Conservation (phyloP, 768 basidiomycete genomes). For the Kwoniella mangroviensis region DNA sequence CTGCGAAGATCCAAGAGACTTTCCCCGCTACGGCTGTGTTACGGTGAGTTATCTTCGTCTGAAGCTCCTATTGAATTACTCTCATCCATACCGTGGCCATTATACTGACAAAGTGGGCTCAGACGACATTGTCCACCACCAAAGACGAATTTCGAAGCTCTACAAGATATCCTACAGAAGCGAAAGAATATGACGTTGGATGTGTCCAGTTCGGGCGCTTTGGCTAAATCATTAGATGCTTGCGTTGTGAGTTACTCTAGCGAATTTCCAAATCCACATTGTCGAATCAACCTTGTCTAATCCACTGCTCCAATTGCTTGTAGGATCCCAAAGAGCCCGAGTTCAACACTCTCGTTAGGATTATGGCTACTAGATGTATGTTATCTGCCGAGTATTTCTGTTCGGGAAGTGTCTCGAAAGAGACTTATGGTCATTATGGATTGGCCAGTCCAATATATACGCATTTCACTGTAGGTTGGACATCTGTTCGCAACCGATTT, state of each 20-base stretch:
- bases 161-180: constrained; percentile 88
- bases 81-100: no score
- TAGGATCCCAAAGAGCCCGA: constrained; percentile 82
- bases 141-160: constrained; percentile 87
- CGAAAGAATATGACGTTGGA: constrained; percentile 81
- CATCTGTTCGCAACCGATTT: no score
- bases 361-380: constrained; percentile 99
- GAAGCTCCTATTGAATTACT: no score
- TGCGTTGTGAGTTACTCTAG: constrained; percentile 70
- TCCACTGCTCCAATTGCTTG: no score
- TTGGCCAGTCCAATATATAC: constrained; percentile 97
- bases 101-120: no score
- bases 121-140: constrained; percentile 92
- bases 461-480: constrained; percentile 73
- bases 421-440: constrained; percentile 95
- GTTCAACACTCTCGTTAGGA: constrained; percentile 96
- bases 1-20: constrained; percentile 84
- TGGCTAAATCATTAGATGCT: constrained; percentile 83
- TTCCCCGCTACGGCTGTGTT: constrained; percentile 96
- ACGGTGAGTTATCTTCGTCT: constrained; percentile 62
- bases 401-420: constrained; percentile 87
- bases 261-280: no score
- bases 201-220: constrained; percentile 84
- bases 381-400: constrained; percentile 97
- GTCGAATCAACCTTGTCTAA: no score